Percentiles rank a stretch among this genome's conserved stretches.
Conservation (phyloP, 192 early-diverging fungal genomes). For the Backusella morwellensis region DNA sequence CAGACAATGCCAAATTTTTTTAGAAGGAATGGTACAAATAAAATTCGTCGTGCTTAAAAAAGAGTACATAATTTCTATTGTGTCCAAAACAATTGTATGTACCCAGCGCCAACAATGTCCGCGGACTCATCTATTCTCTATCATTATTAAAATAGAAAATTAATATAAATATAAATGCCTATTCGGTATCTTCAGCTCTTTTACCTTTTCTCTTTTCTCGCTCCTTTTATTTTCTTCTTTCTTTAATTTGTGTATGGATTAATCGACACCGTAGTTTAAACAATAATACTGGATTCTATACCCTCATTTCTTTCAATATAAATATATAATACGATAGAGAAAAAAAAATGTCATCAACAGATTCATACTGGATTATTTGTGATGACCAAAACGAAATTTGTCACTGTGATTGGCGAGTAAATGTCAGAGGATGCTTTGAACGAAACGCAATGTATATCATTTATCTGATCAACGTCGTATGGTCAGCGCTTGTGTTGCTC, state of each 20-base stretch:
- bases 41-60: not conserved
- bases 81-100: not conserved
- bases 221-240: not conserved
- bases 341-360: not conserved
- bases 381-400: constrained; percentile 10
- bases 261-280: not conserved
- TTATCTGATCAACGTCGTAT: constrained; percentile 11
- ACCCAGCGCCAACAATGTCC: not conserved
- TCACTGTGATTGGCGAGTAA: constrained; percentile 35
- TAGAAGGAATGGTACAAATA: not conserved
- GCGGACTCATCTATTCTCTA: not conserved
- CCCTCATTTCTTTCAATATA: constrained; percentile 1
- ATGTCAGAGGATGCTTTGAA: constrained; percentile 10
- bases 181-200: not conserved
- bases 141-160: not conserved
- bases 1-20: not conserved
- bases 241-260: not conserved
- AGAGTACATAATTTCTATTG: constrained; percentile 7
- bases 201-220: not conserved
- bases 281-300: not conserved
- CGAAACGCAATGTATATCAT: constrained; percentile 3
- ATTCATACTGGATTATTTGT: constrained; percentile 22
- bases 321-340: not conserved
- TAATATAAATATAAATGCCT: not conserved
- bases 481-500: not conserved